These are phyloP conservation scores for Pleurotus salmoneostramineus DNA, from an alignment of 768 basidiomycete species.

Conservation along the genomic window DNA sequence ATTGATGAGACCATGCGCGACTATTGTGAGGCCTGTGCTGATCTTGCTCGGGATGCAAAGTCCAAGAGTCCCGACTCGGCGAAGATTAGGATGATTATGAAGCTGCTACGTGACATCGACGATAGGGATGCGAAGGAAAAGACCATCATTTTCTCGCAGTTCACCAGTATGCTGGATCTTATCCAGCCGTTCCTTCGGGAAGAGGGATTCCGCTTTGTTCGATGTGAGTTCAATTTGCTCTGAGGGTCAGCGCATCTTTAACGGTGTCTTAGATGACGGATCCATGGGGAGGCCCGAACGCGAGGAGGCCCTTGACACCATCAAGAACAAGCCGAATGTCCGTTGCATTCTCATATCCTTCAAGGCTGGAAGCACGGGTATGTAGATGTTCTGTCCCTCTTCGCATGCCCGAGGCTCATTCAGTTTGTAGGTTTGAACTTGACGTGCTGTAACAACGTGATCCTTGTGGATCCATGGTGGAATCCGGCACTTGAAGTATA, in stretches of 20 bases:
- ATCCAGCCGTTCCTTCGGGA: constrained; percentile 80
- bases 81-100: constrained; percentile 82
- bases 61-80: constrained; percentile 60
- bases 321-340: constrained; percentile 53
- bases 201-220: constrained; percentile 65
- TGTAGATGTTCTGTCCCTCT: constrained; percentile 1
- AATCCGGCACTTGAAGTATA: constrained; percentile 80
- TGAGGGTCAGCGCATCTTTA: too few relatives aligned
- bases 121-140: constrained; percentile 65
- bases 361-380: constrained; percentile 94
- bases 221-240: constrained; percentile 65
- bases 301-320: constrained; percentile 69
- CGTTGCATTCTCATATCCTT: constrained; percentile 92
- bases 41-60: constrained; percentile 44
- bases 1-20: constrained; percentile 31
- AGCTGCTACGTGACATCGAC: constrained; percentile 65
- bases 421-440: constrained; percentile 69
- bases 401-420: constrained; percentile 5
- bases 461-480: constrained; percentile 95
- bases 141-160: constrained; percentile 96
- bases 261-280: constrained; percentile 69
- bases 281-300: constrained; percentile 76
- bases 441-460: constrained; percentile 91
- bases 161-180: constrained; percentile 83
- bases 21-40: constrained; percentile 59